Base-by-base conservation (phyloP, 805 yeast species). In the Candida awuae region DNA sequence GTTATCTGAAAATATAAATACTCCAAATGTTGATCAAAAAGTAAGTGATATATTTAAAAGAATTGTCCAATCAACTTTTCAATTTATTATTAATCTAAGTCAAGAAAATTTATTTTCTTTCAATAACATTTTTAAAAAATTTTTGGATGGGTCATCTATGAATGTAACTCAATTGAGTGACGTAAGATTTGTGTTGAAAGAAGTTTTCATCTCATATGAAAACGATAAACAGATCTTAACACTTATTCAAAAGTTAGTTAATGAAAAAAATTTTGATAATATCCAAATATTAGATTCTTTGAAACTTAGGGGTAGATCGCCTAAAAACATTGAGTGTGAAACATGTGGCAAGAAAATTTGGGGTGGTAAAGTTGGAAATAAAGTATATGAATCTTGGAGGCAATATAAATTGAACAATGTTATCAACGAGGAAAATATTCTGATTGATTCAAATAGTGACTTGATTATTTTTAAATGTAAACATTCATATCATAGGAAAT, bases 331-430 rank as follows among this genome's bases (percentile, higher is more conserved):
- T 27, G 74, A 69, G 34, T 88, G 97, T 56, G 81, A 81, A 26
- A 73, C 80, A 0, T 88, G 97, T 58, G 88, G 85, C 1, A 77
- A 76, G 45, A 63, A 63, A 16, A 61, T 87, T 25, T 80, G 87
- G 77, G 95, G 96, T 0, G 56, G 73, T 2, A 74, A 75, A 2
- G 54, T 82, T 2, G 62, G 68, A 18, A 62, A 73, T 2, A 65
- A 61, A 8, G 65, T 71, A 29, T 71, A 72, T 38, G 66, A 67
- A 31, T 63, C 70, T 4, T 82, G 88, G 88, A 81, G 75, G 50
- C 64, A 66, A 20, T 35, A 56, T 17, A 51, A 47, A 29, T 30
- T 55, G 14, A 23, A 30, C 18, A 31, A 35, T 12, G 45, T 37
- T 26, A 44, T 43, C 15, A 19, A 40, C 25, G 47, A 39, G 4